phyloP scores from a whole-genome alignment of 371 early-diverging fungal species.

The Mucor lusitanicus region DNA sequence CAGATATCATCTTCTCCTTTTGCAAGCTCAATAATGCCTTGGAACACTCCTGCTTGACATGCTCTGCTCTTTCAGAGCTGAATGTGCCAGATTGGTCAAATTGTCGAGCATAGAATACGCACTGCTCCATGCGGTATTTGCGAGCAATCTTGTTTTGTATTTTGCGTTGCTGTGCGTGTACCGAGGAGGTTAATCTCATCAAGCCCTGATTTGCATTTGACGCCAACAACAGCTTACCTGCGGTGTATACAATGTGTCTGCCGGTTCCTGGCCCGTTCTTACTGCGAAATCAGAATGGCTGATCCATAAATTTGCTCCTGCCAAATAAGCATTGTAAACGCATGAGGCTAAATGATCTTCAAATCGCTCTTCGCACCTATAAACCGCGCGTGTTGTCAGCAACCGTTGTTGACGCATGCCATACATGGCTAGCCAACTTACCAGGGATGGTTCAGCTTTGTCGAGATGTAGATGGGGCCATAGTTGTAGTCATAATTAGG shows the following conservation, averaged over 20 bases:
- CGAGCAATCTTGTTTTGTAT: slow-evolving; percentile 31
- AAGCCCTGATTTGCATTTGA: not conserved
- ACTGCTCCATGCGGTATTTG: slow-evolving; percentile 41
- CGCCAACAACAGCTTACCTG: slow-evolving; percentile 18
- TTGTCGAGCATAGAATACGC: slow-evolving; percentile 44
- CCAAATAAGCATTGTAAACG: slow-evolving; percentile 36
- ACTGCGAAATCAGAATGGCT: slow-evolving; percentile 37
- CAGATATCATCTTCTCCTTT: slow-evolving; percentile 37
- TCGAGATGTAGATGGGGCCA: slow-evolving; percentile 36
- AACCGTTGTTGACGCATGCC: too few species aligned
- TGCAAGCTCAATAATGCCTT: slow-evolving; percentile 32
- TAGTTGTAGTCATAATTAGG: slow-evolving; percentile 40
- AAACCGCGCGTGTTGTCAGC: not conserved
- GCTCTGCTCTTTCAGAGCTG: slow-evolving; percentile 26
- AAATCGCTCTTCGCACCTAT: slow-evolving; percentile 49
- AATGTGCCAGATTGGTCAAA: slow-evolving; percentile 31
- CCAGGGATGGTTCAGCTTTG: slow-evolving; percentile 40
- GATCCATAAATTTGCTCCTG: slow-evolving; percentile 44
- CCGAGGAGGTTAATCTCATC: not conserved
- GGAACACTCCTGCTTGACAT: slow-evolving; percentile 42
- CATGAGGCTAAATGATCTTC: slow-evolving; percentile 42
- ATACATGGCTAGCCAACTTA: too few species aligned
- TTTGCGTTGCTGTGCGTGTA: slow-evolving; percentile 12
- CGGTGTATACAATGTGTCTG: slow-evolving; percentile 19
- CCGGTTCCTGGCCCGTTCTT: slow-evolving; percentile 33